Base-by-base conservation (phyloP, 176 grass and related monocot species). In the Eragrostis nindensis region DNA sequence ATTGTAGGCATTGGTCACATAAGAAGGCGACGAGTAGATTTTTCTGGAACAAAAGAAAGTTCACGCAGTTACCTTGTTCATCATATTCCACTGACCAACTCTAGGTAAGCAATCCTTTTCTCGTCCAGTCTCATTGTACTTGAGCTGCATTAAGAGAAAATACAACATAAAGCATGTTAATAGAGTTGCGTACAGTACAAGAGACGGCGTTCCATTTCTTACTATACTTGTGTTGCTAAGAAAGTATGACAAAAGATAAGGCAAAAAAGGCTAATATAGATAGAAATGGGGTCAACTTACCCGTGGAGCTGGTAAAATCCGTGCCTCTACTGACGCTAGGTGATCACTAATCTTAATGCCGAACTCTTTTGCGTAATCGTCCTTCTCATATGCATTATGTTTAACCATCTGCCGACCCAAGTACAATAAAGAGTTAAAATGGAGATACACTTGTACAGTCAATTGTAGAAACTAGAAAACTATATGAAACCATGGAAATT, bases 31-130 rank as follows among this genome's bases (percentile, higher is more conserved):
- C 30, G 24, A 66, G 41, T 77, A 62, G 32, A 63, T 15, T 64
- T 71, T 47, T 40, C 45, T 55, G 41, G 53, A 26, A 83, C 8
- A 15, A 42, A 47, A 13, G 42, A 38, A 36, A 7, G 11, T 9
- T 53, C 11, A 66, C 74, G 25, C 45, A 14, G 17, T 47, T 50
- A 63, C 96, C 86, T 99, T 99, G 61, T 99, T 99, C 96, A 93
- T 99, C 96, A 99, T 99, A 79, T 99, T 99, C 96, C 96, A 99
- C 84, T 99, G 96, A 29, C 96, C 96, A 32, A 93, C 60, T 82
- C 90, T 93, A 69, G 96, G 96, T 48, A 91, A 83, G 86, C 96
- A 99, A 65, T 99, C 90, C 73, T 88, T 95, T 72, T 99, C 96
- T 88, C 75, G 90, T 14, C 96, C 96, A 61, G 92, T 91, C 68